Evolutionary conservation across 192 early-diverging fungal species (phyloP), one percentile per base, ranked within the genome.

Genomic region (Chytriomyces confervae): DNA sequence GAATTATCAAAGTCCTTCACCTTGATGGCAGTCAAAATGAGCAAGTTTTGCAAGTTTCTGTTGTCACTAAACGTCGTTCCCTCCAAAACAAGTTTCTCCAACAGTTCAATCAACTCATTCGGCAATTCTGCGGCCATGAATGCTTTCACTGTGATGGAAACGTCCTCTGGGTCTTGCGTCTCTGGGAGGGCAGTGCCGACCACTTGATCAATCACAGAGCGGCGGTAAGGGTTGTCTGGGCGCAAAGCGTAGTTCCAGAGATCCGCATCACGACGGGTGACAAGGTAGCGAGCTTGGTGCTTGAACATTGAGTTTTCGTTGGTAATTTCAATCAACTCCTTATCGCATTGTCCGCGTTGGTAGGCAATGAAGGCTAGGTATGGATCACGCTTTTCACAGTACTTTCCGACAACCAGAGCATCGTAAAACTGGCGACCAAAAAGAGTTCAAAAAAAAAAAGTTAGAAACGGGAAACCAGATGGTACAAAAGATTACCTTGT

Each of bases 301-400:
- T 99, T 99, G 86, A 98, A 99, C 96, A 99, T 98, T 47, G 92
- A 89, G 83, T 99, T 98, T 66, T 98, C 95, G 88, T 94, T 97
- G 48, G 97, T 98, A 76, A 99, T 91, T n/a, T 93, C 89, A 76
- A 99, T 89, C 62, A 99, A 85, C 82, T 98, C 96, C 75, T 90
- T 85, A 78, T 99, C 97, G 80, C 97, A 97, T 78, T 94, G 92
- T 43, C 97, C 97, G 65, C 94, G 91, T 77, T 95, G 90, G 85
- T 98, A 99, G 49, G 94, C 93, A 71, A 98, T 92, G 70, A 89
- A 98, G 9, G 98, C 98, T 43, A 99, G 88, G 77, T 94, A 93
- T 24, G 98, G 98, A 79, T 99, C 98, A 61, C 96, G 92, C 88
- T 97, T 98, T 84, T 98, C 98, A 87, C 98, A 98, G 89, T 98